Evolutionary conservation across 257 asterid genomes (phyloP).

Genomic region (Galeopsis tetrahit): DNA sequence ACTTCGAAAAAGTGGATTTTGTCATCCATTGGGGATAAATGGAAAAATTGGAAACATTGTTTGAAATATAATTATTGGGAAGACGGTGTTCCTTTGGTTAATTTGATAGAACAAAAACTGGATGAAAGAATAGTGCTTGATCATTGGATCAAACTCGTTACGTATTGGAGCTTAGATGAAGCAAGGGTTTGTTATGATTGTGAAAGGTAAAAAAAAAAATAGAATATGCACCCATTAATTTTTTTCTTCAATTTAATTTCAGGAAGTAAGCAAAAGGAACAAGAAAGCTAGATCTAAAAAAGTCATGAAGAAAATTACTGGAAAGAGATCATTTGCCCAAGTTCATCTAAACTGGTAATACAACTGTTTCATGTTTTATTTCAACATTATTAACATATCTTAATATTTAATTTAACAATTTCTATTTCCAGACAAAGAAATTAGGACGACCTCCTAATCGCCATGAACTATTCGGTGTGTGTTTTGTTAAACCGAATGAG

Average conservation of each 20-base stretch:
- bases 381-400: background rate
- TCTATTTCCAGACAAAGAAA: background rate
- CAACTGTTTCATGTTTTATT: background rate
- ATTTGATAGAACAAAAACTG: background rate
- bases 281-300: no score
- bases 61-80: background rate
- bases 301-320: background rate
- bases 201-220: no score
- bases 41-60: background rate
- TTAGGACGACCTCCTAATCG: background rate
- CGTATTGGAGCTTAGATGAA: no score
- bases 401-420: background rate
- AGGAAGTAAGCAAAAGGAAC: no score
- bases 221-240: no score
- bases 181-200: no score
- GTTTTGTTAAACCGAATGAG: background rate
- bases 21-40: background rate
- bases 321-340: background rate
- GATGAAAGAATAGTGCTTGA: background rate
- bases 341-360: background rate
- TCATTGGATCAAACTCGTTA: background rate
- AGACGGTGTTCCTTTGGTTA: background rate
- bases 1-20: background rate
- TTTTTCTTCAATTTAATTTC: no score
- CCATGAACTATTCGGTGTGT: background rate